phyloP scores from a whole-genome alignment of 257 asterid species.

The Prunella vulgaris region DNA sequence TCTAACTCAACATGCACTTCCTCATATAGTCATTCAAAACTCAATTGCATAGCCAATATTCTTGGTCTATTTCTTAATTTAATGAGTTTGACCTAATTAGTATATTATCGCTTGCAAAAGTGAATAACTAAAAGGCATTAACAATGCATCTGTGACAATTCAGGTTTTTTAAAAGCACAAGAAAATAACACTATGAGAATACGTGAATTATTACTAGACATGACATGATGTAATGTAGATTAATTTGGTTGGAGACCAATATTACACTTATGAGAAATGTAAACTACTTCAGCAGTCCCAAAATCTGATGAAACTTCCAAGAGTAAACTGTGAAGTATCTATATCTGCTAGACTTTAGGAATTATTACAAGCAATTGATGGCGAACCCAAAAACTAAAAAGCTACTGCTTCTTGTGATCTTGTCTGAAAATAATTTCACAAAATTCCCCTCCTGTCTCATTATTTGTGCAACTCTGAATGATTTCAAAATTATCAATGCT shows the following conservation, averaged over 20 bases:
- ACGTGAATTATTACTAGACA: not conserved
- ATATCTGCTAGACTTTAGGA: not conserved
- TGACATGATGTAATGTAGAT: not conserved
- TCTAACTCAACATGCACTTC: not conserved
- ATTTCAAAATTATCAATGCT: not conserved
- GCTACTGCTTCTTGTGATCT: not conserved
- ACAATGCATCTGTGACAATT: slow-evolving; percentile 1
- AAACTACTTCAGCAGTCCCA: not conserved
- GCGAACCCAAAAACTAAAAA: not conserved
- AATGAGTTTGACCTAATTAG: not conserved
- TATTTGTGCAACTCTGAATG: slow-evolving; percentile 6
- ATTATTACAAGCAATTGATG: not conserved
- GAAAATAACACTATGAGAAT: not conserved
- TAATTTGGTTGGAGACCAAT: not conserved
- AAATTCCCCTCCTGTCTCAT: not conserved
- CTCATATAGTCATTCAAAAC: not conserved
- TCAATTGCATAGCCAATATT: not conserved
- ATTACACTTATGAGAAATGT: not conserved
- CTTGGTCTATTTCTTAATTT: not conserved
- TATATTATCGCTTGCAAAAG: not conserved
- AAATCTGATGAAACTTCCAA: too few species aligned
- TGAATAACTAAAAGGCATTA: not conserved
- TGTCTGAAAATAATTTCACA: not conserved
- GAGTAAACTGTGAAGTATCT: not conserved
- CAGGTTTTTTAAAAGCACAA: slow-evolving; percentile 8